Evolutionary conservation across 352 stramenopile species (phyloP), one percentile per base, ranked within the genome.

Genomic region (Thraustochytrium sp.): DNA sequence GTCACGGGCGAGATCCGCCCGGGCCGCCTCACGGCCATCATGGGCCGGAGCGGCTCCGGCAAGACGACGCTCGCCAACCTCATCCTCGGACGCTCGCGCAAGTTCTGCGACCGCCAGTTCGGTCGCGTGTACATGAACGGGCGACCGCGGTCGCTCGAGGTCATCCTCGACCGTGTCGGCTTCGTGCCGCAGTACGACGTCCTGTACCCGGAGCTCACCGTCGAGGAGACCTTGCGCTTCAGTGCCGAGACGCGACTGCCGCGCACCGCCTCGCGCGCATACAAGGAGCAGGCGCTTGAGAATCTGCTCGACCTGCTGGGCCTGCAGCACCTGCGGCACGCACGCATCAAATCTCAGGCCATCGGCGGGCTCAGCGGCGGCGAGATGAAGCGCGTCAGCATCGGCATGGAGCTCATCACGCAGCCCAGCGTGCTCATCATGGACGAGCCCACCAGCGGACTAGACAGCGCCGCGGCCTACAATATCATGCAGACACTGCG

Each of bases 401-500:
- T 95, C 63, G 91, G 90, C 49, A 93, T 94, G 90, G 92, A 95
- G 78, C 89, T 95, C 55, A 90, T 95, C 31, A 93, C 83, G 1
- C 54, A 85, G 21, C 90, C 89, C 26, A 89, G 90, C 85, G 92
- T 94, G 42, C 59, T 95, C 76, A 92, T 95, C 59, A 84, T 94
- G 37, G 92, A 95, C 73, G 92, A 95, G 44, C 91, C 91, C 29
- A 95, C 91, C 0, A 94, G 90, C 2, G 92, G 91, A 0, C 85
- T 95, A 3, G 92, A 95, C 84, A 93, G 89, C 38, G 91, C 89
- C 16, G 92, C 91, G 21, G 90, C 92, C 0, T 89, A 93, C 85
- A 89, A 87, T 2, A 88, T 95, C 44, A 87, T 95, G 21, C 86
- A 92, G 59, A 84, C 94, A 4, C 86, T 95, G 0, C 48, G 53